These are phyloP conservation scores for Dalechampia spathulata DNA, from an alignment of 441 rosid genomes.

Conservation along the genomic window DNA sequence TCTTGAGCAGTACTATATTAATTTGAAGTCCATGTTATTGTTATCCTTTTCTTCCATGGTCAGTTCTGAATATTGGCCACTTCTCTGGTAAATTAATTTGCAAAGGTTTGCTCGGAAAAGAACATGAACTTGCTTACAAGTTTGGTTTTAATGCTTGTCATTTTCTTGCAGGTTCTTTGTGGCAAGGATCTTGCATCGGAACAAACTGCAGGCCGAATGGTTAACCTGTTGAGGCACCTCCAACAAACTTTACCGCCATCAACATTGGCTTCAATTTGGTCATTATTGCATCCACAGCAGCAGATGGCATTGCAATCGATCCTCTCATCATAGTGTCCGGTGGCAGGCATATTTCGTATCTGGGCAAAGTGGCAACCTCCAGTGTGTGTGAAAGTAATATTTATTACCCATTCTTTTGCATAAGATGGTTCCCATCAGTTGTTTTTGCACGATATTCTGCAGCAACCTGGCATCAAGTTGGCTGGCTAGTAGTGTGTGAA, in stretches of 20 bases:
- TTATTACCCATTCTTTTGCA: constrained; percentile 32
- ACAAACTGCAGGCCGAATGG: constrained; percentile 74
- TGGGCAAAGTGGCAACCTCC: constrained; percentile 12
- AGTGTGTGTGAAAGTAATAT: constrained; percentile 22
- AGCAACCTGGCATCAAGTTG: constrained; percentile 20
- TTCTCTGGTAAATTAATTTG: not conserved
- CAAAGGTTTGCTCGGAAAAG: too few relatives aligned
- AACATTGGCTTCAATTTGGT: constrained; percentile 84
- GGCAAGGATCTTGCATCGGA: constrained; percentile 84
- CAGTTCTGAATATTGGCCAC: not conserved
- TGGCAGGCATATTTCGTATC: constrained; percentile 8
- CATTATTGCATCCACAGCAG: constrained; percentile 87
- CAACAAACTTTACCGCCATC: constrained; percentile 91
- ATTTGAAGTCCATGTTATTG: not conserved
- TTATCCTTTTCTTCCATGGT: too few relatives aligned
- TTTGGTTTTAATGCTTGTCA: not conserved
- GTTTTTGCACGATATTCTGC: constrained; percentile 11
- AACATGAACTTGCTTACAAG: not conserved
- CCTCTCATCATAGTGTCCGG: constrained; percentile 54
- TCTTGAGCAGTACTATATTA: not conserved
- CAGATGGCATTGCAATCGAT: constrained; percentile 82
- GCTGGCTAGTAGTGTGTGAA: constrained; percentile 25
- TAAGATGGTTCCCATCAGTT: constrained; percentile 19
- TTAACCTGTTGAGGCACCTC: constrained; percentile 71
- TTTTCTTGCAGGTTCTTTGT: constrained; percentile 50